Evolutionary conservation across 2,329 filamentous ascomycete genomes (phyloP).

Genomic region (Elsinoe perseae): DNA sequence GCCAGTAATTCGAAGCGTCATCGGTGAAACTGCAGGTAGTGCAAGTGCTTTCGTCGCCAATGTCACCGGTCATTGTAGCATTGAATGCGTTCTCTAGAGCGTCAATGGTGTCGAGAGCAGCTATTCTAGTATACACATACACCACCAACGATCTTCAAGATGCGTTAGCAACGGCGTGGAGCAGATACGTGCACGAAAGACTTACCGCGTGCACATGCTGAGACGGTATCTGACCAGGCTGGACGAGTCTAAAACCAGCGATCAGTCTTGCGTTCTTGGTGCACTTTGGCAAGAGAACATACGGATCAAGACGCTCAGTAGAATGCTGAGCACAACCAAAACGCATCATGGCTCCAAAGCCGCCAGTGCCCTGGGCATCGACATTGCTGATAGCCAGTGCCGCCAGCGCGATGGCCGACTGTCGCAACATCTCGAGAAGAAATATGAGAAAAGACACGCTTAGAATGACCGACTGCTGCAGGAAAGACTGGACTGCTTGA

Average conservation of each 20-base stretch:
- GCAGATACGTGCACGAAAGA: not conserved
- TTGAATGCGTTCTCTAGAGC: conserved; percentile 38
- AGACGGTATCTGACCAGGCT: conserved; percentile 31
- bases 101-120: conserved; percentile 2
- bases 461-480: not conserved
- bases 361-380: conserved; percentile 1
- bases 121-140: not conserved
- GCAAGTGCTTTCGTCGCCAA: conserved; percentile 43
- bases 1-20: conserved; percentile 72
- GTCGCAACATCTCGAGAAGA: not conserved
- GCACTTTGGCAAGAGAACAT: not conserved
- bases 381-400: not conserved
- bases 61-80: conserved; percentile 33
- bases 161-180: not conserved
- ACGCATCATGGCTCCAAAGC: conserved; percentile 11
- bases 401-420: not conserved
- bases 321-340: conserved; percentile 13
- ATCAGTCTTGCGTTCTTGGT: not conserved
- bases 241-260: conserved; percentile 24
- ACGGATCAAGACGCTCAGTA: conserved; percentile 16
- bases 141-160: not conserved
- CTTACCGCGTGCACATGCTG: conserved; percentile 35
- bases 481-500: conserved; percentile 1
- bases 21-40: conserved; percentile 60
- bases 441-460: not conserved